Evolutionary conservation across 164 flowering plant genomes (phyloP), one percentile per base, ranked within the genome.

Genomic region (Platanus orientalis): DNA sequence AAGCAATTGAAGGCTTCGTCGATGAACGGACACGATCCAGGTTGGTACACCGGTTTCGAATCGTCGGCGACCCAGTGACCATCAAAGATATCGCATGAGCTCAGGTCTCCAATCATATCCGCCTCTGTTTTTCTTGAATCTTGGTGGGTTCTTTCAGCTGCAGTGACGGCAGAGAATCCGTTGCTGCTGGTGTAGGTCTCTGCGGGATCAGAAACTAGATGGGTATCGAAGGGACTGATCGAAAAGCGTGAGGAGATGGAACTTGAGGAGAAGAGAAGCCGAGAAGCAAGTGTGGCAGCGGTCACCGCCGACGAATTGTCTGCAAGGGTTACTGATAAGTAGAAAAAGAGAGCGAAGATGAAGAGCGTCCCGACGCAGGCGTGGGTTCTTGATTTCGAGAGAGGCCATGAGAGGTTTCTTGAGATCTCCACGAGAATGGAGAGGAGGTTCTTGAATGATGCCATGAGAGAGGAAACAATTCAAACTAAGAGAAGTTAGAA

Each of bases 1-100:
- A 73, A 64, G 54, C 92, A 83, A 32, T 87, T 74, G 59, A 84
- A 84, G 4, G 82, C 63, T n/a, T 76, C 72, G 53, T 87, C 92
- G 29, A 86, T 21, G 45, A 48, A 76, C 6, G 86, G 87, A 58
- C 89, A 86, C 50, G 85, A 79, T 21, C 84, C 84, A 0, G 83
- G 85, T 57, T 57, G 1, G 70, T 84, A 86, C 45, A 56, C 9
- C 1, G 87, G 87, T 3, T 62, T 20, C 10, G 64, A 64, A 58
- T 81, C 73, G 49, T 80, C 84, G 32, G 63, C 10, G 3, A 80
- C 81, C 88, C 91, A 86, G 0, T 32, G 47, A 0, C 91, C 88
- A 54, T 83, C 65, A 70, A 80, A 83, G 49, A 83, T 50, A 62
- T 81, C 80, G 56, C 88, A 83, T 70, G 83, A 83, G 62, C 26